A percentile compares a stretch with the other conserved stretches of the same genome.
phyloP scores from a whole-genome alignment of 2,329 filamentous ascomycete species.

The Hypomyces rosellus region DNA sequence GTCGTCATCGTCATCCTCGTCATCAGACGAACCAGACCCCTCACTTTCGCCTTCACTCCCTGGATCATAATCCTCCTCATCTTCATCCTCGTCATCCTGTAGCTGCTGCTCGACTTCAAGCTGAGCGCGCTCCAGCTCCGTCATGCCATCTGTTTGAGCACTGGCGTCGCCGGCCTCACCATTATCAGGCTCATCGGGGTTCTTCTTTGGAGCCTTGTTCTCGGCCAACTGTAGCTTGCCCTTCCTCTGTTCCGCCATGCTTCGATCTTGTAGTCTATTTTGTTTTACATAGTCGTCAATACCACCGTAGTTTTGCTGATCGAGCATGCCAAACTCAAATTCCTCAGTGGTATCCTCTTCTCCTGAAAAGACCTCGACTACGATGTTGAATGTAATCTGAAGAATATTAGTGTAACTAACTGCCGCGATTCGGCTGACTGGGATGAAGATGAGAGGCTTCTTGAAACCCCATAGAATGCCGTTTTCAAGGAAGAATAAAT shows the following conservation, averaged over 20 bases:
- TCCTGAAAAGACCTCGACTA: slow-evolving; percentile 51
- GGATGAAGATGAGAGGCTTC: slow-evolving; percentile 60
- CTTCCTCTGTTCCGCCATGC: slow-evolving; percentile 62
- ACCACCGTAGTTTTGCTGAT: slow-evolving; percentile 59
- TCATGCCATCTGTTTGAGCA: slow-evolving; percentile 35
- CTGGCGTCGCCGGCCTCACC: slow-evolving; percentile 26
- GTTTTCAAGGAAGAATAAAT: slow-evolving; percentile 58
- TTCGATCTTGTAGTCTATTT: slow-evolving; percentile 58
- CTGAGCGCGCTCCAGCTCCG: slow-evolving; percentile 45
- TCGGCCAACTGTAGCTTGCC: slow-evolving; percentile 58
- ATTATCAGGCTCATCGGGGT: slow-evolving; percentile 32
- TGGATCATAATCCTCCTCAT: slow-evolving; percentile 62
- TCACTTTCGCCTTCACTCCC: slow-evolving; percentile 55
- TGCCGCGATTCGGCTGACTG: slow-evolving; percentile 52
- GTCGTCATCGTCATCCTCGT: slow-evolving; percentile 43
- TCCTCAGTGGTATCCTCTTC: slow-evolving; percentile 49
- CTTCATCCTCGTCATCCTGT: slow-evolving; percentile 56
- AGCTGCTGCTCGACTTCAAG: slow-evolving; percentile 46
- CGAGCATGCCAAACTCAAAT: slow-evolving; percentile 62
- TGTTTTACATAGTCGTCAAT: slow-evolving; percentile 59
- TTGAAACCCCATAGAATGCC: slow-evolving; percentile 67
- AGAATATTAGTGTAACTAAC: slow-evolving; percentile 63
- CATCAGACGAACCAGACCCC: slow-evolving; percentile 45
- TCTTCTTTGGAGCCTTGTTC: slow-evolving; percentile 46
- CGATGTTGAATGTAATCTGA: slow-evolving; percentile 63